A percentile compares a stretch with the other conserved stretches of the same genome.
Conservation (phyloP, 495 filamentous ascomycete genomes). For the Immersiella caudata region DNA sequence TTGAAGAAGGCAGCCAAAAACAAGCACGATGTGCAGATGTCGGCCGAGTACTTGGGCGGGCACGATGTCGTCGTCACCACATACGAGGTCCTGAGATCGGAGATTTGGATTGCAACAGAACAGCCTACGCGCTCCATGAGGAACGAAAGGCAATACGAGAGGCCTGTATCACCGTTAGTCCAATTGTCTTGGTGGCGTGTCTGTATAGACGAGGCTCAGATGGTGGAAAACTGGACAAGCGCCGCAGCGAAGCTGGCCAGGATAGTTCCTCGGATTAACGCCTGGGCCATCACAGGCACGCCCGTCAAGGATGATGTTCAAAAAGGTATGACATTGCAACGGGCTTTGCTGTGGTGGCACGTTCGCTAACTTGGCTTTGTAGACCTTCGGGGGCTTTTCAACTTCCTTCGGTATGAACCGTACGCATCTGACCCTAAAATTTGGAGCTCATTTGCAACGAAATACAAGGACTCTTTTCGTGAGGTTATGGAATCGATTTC, state of each 20-base stretch:
- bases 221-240: conserved; percentile 86
- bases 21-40: conserved; percentile 31
- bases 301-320: conserved; percentile 79
- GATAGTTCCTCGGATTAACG: conserved; percentile 77
- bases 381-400: conserved; percentile 70
- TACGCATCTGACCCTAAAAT: conserved; percentile 62
- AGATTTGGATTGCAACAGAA: conserved; percentile 74
- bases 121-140: conserved; percentile 68
- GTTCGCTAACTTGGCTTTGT: conserved; percentile 8
- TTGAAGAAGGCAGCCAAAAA: conserved; percentile 45
- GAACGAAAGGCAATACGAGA: conserved; percentile 65
- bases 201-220: conserved; percentile 93
- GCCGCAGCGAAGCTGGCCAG: conserved; percentile 80
- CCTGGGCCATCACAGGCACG: conserved; percentile 94
- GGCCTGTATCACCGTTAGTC: conserved; percentile 72
- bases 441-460: conserved; percentile 66
- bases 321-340: conserved; percentile 30
- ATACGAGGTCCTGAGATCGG: conserved; percentile 73
- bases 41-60: conserved; percentile 55
- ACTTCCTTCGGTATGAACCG: conserved; percentile 80
- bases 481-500: conserved; percentile 68
- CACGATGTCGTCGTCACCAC: conserved; percentile 87
- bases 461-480: conserved; percentile 62
- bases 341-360: no score
- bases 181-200: conserved; percentile 89